A percentile compares a stretch with the other conserved stretches of the same genome.
phyloP scores from a whole-genome alignment of 257 asterid species.

The Penstemon newberryi region DNA sequence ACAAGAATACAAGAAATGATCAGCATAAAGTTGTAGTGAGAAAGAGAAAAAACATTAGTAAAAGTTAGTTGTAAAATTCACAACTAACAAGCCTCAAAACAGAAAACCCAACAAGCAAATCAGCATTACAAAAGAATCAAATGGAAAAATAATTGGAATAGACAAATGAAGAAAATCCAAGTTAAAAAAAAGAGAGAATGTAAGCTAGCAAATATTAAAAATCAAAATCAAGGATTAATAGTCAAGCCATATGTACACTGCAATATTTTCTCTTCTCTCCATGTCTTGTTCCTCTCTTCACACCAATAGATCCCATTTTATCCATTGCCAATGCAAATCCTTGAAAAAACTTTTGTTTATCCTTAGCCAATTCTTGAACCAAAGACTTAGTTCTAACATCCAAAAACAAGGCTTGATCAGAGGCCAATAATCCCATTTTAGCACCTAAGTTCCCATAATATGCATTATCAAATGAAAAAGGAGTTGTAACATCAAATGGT shows the following conservation, averaged over 20 bases:
- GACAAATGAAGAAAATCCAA: conserved; percentile 21
- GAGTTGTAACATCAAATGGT: conserved; percentile 93
- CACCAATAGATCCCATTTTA: conserved; percentile 91
- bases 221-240: background rate
- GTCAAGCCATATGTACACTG: conserved; percentile 47
- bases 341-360: conserved; percentile 63
- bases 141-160: background rate
- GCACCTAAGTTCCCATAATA: conserved; percentile 85
- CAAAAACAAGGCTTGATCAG: conserved; percentile 73
- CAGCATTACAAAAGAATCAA: conserved; percentile 32
- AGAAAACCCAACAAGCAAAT: conserved; percentile 10
- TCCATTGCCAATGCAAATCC: conserved; percentile 83
- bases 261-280: conserved; percentile 83
- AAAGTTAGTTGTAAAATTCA: background rate
- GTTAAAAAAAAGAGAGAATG: conserved; percentile 9
- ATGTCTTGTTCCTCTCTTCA: conserved; percentile 74
- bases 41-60: too few species aligned
- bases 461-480: conserved; percentile 80
- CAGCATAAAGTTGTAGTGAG: too few species aligned
- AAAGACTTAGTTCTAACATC: conserved; percentile 76
- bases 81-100: conserved; percentile 23
- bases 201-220: background rate
- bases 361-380: conserved; percentile 75
- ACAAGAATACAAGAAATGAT: too few species aligned
- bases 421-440: conserved; percentile 66